A percentile compares a stretch with the other conserved stretches of the same genome.
phyloP scores from a whole-genome alignment of 129 eudicot genomes.

The Gnaphalium uliginosum region DNA sequence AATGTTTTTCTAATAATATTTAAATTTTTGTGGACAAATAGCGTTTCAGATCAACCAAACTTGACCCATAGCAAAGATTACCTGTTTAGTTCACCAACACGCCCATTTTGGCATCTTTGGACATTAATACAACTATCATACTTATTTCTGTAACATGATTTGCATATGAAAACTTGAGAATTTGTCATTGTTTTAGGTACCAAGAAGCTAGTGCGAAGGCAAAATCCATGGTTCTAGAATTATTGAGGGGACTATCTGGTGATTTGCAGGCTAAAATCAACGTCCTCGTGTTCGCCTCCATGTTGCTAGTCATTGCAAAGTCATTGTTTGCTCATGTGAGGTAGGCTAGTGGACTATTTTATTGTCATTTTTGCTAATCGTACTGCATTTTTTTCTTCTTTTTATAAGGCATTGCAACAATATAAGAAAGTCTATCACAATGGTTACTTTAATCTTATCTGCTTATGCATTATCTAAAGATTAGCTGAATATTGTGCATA shows the following conservation, averaged over 20 bases:
- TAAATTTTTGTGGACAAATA: neutral
- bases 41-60: neutral
- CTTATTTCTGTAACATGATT: neutral
- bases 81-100: neutral
- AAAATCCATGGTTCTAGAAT: slow-evolving; percentile 64
- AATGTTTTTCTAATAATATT: neutral
- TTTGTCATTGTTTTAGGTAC: slow-evolving; percentile 53
- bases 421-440: slow-evolving; percentile 2
- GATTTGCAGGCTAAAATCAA: slow-evolving; percentile 77
- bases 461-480: neutral
- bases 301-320: slow-evolving; percentile 90
- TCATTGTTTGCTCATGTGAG: slow-evolving; percentile 92
- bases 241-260: slow-evolving; percentile 73
- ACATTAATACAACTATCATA: neutral
- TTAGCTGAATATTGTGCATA: slow-evolving; percentile 1
- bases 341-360: slow-evolving; percentile 31
- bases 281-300: slow-evolving; percentile 79
- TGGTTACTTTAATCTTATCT: slow-evolving; percentile 7
- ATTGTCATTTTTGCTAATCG: neutral
- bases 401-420: neutral
- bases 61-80: neutral
- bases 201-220: slow-evolving; percentile 88
- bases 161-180: neutral
- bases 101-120: neutral
- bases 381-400: slow-evolving; percentile 7